These are phyloP conservation scores for Nannochloris sp. DNA, from an alignment of 139 green algal genomes.

Conservation along the genomic window DNA sequence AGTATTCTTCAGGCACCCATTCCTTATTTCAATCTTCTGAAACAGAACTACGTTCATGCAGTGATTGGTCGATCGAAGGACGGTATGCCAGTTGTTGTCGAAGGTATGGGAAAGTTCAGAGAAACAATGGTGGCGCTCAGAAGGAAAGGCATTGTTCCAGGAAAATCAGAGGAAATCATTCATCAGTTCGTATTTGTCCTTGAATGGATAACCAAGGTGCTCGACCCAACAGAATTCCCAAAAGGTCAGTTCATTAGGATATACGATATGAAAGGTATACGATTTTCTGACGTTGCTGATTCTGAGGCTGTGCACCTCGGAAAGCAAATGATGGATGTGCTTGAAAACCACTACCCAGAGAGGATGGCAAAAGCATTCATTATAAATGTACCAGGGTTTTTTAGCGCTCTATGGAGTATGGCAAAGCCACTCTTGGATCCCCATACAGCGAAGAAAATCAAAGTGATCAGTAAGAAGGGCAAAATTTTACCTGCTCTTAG, in stretches of 20 bases:
- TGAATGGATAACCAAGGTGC: not conserved
- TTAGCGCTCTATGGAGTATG: constrained; percentile 5
- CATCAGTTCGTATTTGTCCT: constrained; percentile 12
- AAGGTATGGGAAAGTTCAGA: constrained; percentile 12
- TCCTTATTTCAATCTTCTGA: constrained; percentile 1
- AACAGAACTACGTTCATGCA: constrained; percentile 7
- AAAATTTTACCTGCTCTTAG: not conserved
- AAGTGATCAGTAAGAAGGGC: not conserved
- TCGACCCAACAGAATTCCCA: not conserved
- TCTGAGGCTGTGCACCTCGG: constrained; percentile 4
- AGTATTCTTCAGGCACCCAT: not conserved
- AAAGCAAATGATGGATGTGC: constrained; percentile 10
- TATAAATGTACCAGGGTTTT: constrained; percentile 5
- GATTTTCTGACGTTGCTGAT: constrained; percentile 6
- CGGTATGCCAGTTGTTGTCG: constrained; percentile 8
- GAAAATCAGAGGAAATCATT: constrained; percentile 3
- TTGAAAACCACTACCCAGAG: constrained; percentile 12
- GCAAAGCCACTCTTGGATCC: constrained; percentile 8
- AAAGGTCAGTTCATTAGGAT: constrained; percentile 10
- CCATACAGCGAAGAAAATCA: constrained; percentile 1
- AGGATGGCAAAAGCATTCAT: constrained; percentile 8
- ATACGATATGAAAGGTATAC: constrained; percentile 11
- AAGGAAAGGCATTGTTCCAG: not conserved
- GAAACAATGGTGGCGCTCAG: not conserved
- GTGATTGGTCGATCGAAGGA: constrained; percentile 1